Percentiles rank a stretch among this genome's conserved stretches.
phyloP scores from a whole-genome alignment of 129 eudicot genomes.

The Calendula officinalis region DNA sequence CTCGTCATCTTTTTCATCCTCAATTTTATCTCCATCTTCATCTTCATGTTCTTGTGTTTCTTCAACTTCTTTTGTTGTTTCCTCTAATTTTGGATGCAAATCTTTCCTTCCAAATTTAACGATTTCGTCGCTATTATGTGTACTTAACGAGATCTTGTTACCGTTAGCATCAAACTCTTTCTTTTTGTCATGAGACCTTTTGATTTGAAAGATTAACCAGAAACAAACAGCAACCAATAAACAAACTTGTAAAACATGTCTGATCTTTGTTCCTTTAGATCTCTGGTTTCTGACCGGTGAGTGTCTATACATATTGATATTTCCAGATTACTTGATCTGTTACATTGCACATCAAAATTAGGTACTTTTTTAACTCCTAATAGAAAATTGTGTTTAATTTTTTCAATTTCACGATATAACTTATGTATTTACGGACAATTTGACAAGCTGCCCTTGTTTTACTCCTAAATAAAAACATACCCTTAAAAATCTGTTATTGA shows the following conservation, averaged over 20 bases:
- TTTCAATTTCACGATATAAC: background rate
- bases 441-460: constrained; percentile 11
- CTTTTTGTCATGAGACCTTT: constrained; percentile 72
- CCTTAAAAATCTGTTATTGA: background rate
- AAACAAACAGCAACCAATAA: constrained; percentile 71
- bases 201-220: constrained; percentile 85
- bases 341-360: background rate
- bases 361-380: background rate
- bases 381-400: background rate
- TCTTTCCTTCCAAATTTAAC: constrained; percentile 65
- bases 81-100: constrained; percentile 51
- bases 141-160: constrained; percentile 29
- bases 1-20: constrained; percentile 42
- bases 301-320: constrained; percentile 53
- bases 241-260: constrained; percentile 63
- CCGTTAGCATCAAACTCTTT: constrained; percentile 51
- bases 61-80: constrained; percentile 27
- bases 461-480: constrained; percentile 1
- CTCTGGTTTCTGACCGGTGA: constrained; percentile 68
- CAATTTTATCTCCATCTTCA: constrained; percentile 34
- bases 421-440: constrained; percentile 13
- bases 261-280: constrained; percentile 60
- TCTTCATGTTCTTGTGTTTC: constrained; percentile 43
- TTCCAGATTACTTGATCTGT: background rate
- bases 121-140: constrained; percentile 28